Evolutionary conservation across 2,329 filamentous ascomycete species (phyloP).

Genomic region (Dactylella cylindrospora): DNA sequence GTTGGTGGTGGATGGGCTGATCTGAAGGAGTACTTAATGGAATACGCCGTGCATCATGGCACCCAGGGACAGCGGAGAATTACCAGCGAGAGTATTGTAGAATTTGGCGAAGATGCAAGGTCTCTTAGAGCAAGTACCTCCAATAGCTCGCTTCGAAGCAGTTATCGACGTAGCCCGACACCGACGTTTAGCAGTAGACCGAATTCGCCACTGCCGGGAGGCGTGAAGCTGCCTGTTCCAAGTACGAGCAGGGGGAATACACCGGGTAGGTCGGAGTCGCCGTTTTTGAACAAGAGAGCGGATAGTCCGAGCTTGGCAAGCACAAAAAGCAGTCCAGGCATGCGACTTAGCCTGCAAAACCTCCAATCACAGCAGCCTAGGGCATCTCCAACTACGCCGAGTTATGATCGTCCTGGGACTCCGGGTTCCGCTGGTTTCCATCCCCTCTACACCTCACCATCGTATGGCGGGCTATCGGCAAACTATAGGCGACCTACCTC

Average conservation of each 20-base stretch:
- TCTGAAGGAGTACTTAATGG: slow-evolving; percentile 87
- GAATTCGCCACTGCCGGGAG: slow-evolving; percentile 43
- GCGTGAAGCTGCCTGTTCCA: slow-evolving; percentile 14
- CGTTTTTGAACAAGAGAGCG: slow-evolving; percentile 17
- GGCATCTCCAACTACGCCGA: slow-evolving; percentile 22
- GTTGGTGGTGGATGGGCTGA: slow-evolving; percentile 99
- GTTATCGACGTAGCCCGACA: slow-evolving; percentile 52
- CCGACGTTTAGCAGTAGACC: slow-evolving; percentile 46
- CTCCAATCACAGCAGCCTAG: slow-evolving; percentile 5
- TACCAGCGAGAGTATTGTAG: slow-evolving; percentile 16
- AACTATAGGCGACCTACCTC: slow-evolving; percentile 43
- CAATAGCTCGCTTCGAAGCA: slow-evolving; percentile 40
- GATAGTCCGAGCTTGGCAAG: slow-evolving; percentile 18
- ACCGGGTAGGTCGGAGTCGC: slow-evolving; percentile 16
- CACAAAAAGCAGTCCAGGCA: slow-evolving; percentile 16
- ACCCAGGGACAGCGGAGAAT: slow-evolving; percentile 57
- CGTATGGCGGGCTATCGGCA: slow-evolving; percentile 11
- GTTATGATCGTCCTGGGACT: slow-evolving; percentile 29
- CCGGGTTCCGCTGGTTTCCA: slow-evolving; percentile 27
- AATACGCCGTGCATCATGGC: slow-evolving; percentile 89
- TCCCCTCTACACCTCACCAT: slow-evolving; percentile 20
- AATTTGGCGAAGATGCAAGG: slow-evolving; percentile 33
- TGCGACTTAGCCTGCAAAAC: slow-evolving; percentile 10
- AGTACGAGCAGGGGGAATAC: slow-evolving; percentile 14
- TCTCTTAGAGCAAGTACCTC: slow-evolving; percentile 33